Conservation (phyloP, 2,329 filamentous ascomycete species). For the Colletotrichum eleusines region DNA sequence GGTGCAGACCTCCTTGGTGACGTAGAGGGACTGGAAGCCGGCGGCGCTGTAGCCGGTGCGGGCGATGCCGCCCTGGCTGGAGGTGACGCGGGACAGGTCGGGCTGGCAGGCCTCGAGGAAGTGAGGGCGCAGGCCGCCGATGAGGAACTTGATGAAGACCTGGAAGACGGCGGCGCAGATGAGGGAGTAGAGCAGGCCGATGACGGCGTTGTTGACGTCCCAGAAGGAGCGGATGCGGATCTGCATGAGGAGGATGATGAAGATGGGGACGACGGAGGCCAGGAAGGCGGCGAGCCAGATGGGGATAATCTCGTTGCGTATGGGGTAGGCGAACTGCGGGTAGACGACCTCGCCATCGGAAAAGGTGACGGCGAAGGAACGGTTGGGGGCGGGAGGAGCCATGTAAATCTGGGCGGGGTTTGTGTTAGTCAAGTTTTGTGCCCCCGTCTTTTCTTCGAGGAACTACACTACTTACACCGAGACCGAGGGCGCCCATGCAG, state of each 20-base stretch:
- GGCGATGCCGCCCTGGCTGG: conserved; percentile 57
- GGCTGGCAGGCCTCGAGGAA: conserved; percentile 79
- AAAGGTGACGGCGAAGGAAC: conserved; percentile 78
- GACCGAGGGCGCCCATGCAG: conserved; percentile 72
- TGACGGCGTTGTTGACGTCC: conserved; percentile 77
- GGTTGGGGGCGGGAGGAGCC: conserved; percentile 72
- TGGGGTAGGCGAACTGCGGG: conserved; percentile 77
- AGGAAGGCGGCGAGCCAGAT: conserved; percentile 78
- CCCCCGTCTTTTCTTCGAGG: too few relatives aligned
- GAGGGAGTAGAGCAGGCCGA: conserved; percentile 77
- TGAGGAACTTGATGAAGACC: conserved; percentile 81
- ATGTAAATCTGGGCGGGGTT: conserved; percentile 65
- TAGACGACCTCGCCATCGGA: conserved; percentile 75
- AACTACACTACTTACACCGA: conserved; percentile 74
- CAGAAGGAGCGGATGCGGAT: conserved; percentile 76
- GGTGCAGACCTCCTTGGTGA: conserved; percentile 77
- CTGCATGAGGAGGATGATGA: conserved; percentile 74
- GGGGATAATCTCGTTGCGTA: conserved; percentile 77
- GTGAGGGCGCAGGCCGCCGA: conserved; percentile 78
- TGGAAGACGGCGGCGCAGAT: conserved; percentile 81
- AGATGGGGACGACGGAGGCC: conserved; percentile 73
- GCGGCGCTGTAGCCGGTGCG: conserved; percentile 58
- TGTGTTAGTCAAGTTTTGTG: too few relatives aligned
- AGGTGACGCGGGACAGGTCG: conserved; percentile 57
- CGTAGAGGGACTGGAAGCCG: conserved; percentile 73